Evolutionary conservation across 768 basidiomycete species (phyloP).

Genomic region (Pleurotus djamor): DNA sequence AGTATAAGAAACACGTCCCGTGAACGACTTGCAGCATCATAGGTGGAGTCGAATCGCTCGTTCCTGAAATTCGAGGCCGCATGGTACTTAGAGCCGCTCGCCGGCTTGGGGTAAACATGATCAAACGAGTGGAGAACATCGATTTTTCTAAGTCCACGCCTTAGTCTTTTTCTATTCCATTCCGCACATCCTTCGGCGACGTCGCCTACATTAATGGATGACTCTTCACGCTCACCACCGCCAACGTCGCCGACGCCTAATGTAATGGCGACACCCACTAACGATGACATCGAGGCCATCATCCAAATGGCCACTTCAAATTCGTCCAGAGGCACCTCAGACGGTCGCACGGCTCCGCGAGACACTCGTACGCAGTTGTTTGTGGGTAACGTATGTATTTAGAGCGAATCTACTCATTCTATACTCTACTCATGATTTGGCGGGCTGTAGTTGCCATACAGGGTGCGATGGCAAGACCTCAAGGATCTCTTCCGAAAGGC

Average conservation of each 20-base stretch:
- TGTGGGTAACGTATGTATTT: constrained; percentile 83
- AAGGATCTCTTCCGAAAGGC: constrained; percentile 97
- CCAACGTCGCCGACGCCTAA: not conserved
- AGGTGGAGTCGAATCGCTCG: too few relatives aligned
- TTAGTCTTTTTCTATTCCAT: not conserved
- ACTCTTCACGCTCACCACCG: not conserved
- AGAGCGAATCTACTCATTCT: not conserved
- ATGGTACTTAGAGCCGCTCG: too few relatives aligned
- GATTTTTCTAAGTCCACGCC: not conserved
- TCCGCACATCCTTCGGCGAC: not conserved
- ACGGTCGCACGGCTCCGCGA: constrained; percentile 46
- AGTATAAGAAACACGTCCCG: too few relatives aligned
- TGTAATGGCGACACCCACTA: constrained; percentile 37
- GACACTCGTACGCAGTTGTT: constrained; percentile 96
- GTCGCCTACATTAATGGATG: not conserved
- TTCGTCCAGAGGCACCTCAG: constrained; percentile 42
- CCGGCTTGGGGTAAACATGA: not conserved
- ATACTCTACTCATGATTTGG: constrained; percentile 6
- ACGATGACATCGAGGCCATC: constrained; percentile 89
- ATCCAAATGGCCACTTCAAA: constrained; percentile 86
- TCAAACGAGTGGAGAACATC: constrained; percentile 5
- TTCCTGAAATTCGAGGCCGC: too few relatives aligned
- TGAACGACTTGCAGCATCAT: too few relatives aligned
- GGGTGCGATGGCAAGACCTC: constrained; percentile 98
- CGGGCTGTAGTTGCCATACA: constrained; percentile 76